These are phyloP conservation scores for Rhizopus stolonifer DNA, from an alignment of 371 early-diverging fungal genomes.

Conservation along the genomic window DNA sequence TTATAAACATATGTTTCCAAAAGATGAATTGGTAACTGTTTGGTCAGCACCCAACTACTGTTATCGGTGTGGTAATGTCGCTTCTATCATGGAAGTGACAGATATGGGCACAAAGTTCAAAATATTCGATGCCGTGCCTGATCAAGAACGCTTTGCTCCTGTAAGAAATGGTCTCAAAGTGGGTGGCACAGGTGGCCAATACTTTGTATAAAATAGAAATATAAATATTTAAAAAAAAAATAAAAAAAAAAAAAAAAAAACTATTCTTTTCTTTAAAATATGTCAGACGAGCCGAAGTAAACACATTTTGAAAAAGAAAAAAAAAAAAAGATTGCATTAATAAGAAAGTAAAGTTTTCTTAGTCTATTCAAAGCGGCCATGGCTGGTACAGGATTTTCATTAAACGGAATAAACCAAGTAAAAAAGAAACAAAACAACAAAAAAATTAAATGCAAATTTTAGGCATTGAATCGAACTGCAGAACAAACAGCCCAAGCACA, in stretches of 20 bases:
- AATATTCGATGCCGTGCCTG: slow-evolving; percentile 95
- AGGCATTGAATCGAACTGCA: no score
- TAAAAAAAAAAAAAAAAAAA: no score
- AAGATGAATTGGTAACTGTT: slow-evolving; percentile 96
- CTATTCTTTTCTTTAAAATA: no score
- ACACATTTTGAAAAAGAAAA: no score
- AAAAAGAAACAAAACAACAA: no score
- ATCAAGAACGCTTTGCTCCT: slow-evolving; percentile 68
- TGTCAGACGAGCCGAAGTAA: not conserved
- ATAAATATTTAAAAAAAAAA: no score
- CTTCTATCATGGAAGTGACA: slow-evolving; percentile 93
- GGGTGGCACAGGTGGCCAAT: slow-evolving; percentile 48
- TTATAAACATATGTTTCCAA: slow-evolving; percentile 97
- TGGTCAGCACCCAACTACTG: slow-evolving; percentile 99
- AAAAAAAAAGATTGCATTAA: no score
- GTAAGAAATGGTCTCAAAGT: slow-evolving; percentile 21
- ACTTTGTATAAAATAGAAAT: slow-evolving; percentile 35
- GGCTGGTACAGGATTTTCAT: not conserved
- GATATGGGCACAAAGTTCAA: slow-evolving; percentile 85
- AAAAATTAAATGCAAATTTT: no score
- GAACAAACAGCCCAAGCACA: slow-evolving; percentile 25
- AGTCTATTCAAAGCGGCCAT: not conserved
- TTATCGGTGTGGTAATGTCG: slow-evolving; percentile 99
- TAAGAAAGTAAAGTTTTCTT: not conserved
- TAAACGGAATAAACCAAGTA: not conserved